These are phyloP conservation scores for Cryptosporidium canis DNA, from an alignment of 169 alveolate species.

Conservation along the genomic window DNA sequence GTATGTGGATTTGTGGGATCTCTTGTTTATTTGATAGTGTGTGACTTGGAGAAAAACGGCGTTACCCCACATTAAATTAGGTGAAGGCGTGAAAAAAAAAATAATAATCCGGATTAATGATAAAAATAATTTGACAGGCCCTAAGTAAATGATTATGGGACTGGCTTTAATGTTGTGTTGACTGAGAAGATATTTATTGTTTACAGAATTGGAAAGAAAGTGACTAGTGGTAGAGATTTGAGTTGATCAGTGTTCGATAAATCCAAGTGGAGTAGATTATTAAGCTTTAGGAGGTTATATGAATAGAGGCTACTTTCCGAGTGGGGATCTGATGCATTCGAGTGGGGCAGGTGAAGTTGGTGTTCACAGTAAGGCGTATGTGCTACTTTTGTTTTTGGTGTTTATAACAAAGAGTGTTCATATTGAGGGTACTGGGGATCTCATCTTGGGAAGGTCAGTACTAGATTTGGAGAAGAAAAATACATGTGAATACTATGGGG, in stretches of 20 bases:
- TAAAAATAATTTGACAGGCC: background rate
- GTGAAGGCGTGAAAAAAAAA: background rate
- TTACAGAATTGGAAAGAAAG: too few species aligned
- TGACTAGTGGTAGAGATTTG: too few species aligned
- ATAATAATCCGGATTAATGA: background rate
- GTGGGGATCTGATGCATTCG: background rate
- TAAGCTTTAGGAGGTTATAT: too few species aligned
- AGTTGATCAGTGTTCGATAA: too few species aligned
- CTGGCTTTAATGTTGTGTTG: too few species aligned
- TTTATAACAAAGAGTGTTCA: background rate
- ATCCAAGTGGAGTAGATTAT: too few species aligned
- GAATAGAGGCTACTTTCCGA: background rate
- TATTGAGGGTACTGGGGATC: background rate
- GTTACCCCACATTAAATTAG: background rate
- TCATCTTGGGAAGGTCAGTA: constrained; percentile 24
- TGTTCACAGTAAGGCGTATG: background rate
- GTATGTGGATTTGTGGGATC: too few species aligned
- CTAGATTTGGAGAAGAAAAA: constrained; percentile 2
- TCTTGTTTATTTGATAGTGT: too few species aligned
- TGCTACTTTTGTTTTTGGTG: background rate
- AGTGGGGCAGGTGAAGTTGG: background rate
- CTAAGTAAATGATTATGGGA: background rate
- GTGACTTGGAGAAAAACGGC: background rate
- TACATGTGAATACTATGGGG: constrained; percentile 11
- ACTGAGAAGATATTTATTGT: too few species aligned